Base-by-base conservation (phyloP, 192 early-diverging fungal genomes). In the Geranomyces michiganensis region DNA sequence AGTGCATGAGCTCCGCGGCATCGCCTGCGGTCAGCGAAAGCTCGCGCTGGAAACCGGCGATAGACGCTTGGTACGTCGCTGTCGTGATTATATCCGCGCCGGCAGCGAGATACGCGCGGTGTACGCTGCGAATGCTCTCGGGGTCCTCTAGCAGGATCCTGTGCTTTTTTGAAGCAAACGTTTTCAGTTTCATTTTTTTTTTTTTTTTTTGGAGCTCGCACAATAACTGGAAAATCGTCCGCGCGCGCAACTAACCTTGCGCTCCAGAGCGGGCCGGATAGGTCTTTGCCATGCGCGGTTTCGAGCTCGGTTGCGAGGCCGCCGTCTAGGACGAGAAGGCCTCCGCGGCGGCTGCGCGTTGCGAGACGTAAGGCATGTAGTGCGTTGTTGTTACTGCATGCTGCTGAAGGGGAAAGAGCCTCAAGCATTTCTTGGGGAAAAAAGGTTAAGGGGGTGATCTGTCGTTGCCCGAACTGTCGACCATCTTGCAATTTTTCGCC, bases 241-340 rank as follows among this genome's bases (percentile, higher is more conserved):
- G n/a, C n/a, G n/a, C n/a, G n/a, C n/a, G n/a, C n/a, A n/a, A n/a
- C n/a, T n/a, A n/a, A 70, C 68, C 58, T 59, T 61, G 68, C 68
- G 31, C 68, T 70, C 68, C 68, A 70, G 0, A 70, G 41, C 26
- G 29, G 7, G 15, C 68, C 68, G 17, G 56, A 61, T 13, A 70
- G 17, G 45, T 70, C 68, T 45, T 70, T 70, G 31, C 31, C 41
- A 19, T 61, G 41, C 7, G 17, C 36, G 1, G 53, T 60, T 61
- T 70, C 68, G 0, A 70, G 56, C 21, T 58, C 56, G 41, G 68
- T 70, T 5, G 56, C 68, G 29, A 70, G 58, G 14, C 68, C 68
- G 17, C 68, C 68, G 36, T 70, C 68, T 44, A 70, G 58, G 24
- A 70, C 41, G 58, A 65, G 19, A 12, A 26, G 44, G n/a, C n/a